Base-by-base conservation (phyloP, 2,329 filamentous ascomycete genomes). In the Aspergillus jensenii region DNA sequence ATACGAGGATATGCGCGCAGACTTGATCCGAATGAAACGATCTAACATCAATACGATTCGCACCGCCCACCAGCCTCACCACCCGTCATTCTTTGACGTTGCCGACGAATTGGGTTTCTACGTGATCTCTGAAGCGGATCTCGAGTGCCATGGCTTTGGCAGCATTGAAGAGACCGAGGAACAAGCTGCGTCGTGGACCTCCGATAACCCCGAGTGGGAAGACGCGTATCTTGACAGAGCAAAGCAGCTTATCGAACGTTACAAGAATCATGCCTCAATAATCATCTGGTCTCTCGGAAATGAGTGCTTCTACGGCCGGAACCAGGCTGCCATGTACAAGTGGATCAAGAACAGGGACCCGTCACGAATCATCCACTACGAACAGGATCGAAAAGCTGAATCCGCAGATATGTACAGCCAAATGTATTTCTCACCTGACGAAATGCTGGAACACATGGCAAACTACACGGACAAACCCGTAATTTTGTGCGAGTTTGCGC, bases 221-320 rank as follows among this genome's bases (percentile, higher is more conserved):
- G 37, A 79, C 2, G 85, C 87, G 0, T 91, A 91, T 61, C 67
- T 91, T 2, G 88, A 91, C 69, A 83, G 89, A 3, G 85, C 86
- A 57, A 73, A 78, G 33, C 84, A 88, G 53, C 73, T 90, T 52
- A 79, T 91, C 0, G 81, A 86, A 65, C 80, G 89, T 15, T 87
- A 90, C 70, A 89, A 89, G 73, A 87, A 90, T 56, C 86, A 90
- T 63, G 73, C 88, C 0, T 87, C 82, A n/a, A 79, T 91, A 52
- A 85, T 91, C 52, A 83, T 90, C 44, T 91, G 89, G 89, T 88
- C 85, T 47, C 77, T 91, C 0, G 89, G 88, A 0, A 91, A 91
- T 65, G 88, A 91, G 68, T 83, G 87, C 0, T 90, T 89, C 68
- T 90, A 88, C 65, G 88, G 88, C 1, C 75, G 78, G 9, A 90